phyloP scores from a whole-genome alignment of 1,139 yeast genomes.

The Petasospora fabianii region DNA sequence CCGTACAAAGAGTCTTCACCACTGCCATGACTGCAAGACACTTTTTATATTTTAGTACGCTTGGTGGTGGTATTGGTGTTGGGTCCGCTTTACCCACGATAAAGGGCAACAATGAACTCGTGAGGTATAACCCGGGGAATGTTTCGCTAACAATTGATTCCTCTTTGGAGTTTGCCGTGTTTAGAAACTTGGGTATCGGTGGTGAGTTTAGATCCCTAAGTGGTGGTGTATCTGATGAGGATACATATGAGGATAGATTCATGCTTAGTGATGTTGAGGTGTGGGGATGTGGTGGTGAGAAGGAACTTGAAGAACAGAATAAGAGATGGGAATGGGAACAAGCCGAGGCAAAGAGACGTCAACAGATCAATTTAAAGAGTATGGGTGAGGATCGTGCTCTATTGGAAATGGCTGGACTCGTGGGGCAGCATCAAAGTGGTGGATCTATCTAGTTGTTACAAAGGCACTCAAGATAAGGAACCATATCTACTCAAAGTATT shows the following conservation, averaged over 20 bases:
- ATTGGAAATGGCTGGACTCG: slow-evolving; percentile 85
- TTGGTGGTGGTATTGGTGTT: slow-evolving; percentile 77
- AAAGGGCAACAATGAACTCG: slow-evolving; percentile 36
- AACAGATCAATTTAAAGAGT: slow-evolving; percentile 58
- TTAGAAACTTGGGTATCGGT: slow-evolving; percentile 62
- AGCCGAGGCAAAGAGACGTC: slow-evolving; percentile 75
- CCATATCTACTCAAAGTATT: too few species aligned
- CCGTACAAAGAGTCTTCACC: slow-evolving; percentile 55
- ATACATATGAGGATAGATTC: slow-evolving; percentile 63
- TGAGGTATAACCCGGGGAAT: slow-evolving; percentile 53
- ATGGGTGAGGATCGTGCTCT: slow-evolving; percentile 82
- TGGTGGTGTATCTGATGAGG: slow-evolving; percentile 20
- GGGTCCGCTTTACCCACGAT: slow-evolving; percentile 64
- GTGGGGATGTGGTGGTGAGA: slow-evolving; percentile 84
- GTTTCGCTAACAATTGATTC: slow-evolving; percentile 77
- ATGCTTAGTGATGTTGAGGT: slow-evolving; percentile 76
- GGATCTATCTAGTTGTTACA: slow-evolving; percentile 58
- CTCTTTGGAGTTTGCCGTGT: slow-evolving; percentile 74
- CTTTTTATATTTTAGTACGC: slow-evolving; percentile 57
- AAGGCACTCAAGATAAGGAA: too few species aligned
- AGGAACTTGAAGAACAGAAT: slow-evolving; percentile 71
- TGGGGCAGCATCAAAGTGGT: slow-evolving; percentile 68
- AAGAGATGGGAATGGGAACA: slow-evolving; percentile 91
- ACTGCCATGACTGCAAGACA: slow-evolving; percentile 29
- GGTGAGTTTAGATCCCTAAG: slow-evolving; percentile 41